phyloP scores from a whole-genome alignment of 805 yeast species.

The Candida tallmaniae region DNA sequence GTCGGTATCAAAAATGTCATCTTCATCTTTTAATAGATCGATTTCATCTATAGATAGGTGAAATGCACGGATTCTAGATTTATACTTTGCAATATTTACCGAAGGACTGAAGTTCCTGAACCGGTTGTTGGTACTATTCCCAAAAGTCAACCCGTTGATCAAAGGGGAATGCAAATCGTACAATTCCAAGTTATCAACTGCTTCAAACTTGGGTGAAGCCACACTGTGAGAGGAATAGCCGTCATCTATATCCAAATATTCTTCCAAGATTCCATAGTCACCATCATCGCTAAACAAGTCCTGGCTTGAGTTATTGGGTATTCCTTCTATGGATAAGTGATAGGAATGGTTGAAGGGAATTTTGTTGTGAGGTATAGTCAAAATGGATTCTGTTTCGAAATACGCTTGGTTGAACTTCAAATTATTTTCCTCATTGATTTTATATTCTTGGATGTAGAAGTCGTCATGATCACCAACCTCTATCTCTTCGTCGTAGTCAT shows the following conservation, averaged over 20 bases:
- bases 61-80: conserved; percentile 9
- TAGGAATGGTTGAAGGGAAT: conserved; percentile 20
- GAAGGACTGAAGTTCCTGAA: conserved; percentile 10
- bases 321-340: conserved; percentile 24
- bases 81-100: conserved; percentile 3
- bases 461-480: conserved; percentile 6
- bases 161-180: conserved; percentile 28
- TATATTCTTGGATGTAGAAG: conserved; percentile 6
- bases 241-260: conserved; percentile 17
- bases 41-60: conserved; percentile 13
- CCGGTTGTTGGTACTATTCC: conserved; percentile 15
- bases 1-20: background rate
- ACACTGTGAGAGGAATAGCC: background rate
- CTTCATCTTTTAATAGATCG: conserved; percentile 3
- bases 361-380: conserved; percentile 8
- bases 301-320: conserved; percentile 6
- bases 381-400: conserved; percentile 6
- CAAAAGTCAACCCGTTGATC: conserved; percentile 31
- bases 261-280: conserved; percentile 33
- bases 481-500: conserved; percentile 8
- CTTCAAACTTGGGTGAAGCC: conserved; percentile 10
- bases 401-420: conserved; percentile 5
- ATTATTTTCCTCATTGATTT: conserved; percentile 7
- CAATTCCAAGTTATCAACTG: conserved; percentile 15
- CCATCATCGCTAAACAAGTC: conserved; percentile 23